Conservation (phyloP, 257 asterid genomes). For the Paulownia fortunei region DNA sequence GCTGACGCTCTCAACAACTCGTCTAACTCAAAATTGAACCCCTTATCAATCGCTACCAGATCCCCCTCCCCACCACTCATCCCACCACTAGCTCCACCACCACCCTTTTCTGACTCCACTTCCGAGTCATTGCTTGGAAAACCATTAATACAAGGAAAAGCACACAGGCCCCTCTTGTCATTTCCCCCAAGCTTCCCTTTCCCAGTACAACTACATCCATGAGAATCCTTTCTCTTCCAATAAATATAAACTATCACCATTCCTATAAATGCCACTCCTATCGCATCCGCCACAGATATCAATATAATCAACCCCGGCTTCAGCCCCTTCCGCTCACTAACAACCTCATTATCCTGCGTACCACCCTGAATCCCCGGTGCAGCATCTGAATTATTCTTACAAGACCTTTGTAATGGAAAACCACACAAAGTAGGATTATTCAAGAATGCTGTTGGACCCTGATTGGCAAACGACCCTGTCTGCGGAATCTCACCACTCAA, state of each 20-base stretch:
- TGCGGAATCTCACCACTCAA: constrained; percentile 92
- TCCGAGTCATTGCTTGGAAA: constrained; percentile 69
- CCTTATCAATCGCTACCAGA: constrained; percentile 92
- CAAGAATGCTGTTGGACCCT: constrained; percentile 91
- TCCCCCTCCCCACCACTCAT: constrained; percentile 79
- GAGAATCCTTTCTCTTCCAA: constrained; percentile 86
- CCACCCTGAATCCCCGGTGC: constrained; percentile 47
- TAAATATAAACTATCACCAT: constrained; percentile 73
- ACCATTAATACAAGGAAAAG: constrained; percentile 61
- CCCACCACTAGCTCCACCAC: constrained; percentile 58
- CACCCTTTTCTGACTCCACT: constrained; percentile 79
- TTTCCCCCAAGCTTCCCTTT: constrained; percentile 85
- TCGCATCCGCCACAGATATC: constrained; percentile 76
- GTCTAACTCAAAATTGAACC: constrained; percentile 84
- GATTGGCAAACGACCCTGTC: constrained; percentile 88
- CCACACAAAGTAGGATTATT: constrained; percentile 88
- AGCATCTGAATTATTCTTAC: constrained; percentile 53
- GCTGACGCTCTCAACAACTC: constrained; percentile 98
- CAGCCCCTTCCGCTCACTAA: constrained; percentile 55
- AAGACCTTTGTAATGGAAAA: constrained; percentile 80
- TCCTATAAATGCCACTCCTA: constrained; percentile 83
- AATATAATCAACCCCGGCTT: constrained; percentile 77
- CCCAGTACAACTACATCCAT: constrained; percentile 89
- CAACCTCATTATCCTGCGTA: constrained; percentile 30
- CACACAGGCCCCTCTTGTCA: constrained; percentile 52